Percentiles rank a stretch among this genome's conserved stretches.
phyloP scores from a whole-genome alignment of 352 stramenopile genomes.

The Globisporangium cederbergense region DNA sequence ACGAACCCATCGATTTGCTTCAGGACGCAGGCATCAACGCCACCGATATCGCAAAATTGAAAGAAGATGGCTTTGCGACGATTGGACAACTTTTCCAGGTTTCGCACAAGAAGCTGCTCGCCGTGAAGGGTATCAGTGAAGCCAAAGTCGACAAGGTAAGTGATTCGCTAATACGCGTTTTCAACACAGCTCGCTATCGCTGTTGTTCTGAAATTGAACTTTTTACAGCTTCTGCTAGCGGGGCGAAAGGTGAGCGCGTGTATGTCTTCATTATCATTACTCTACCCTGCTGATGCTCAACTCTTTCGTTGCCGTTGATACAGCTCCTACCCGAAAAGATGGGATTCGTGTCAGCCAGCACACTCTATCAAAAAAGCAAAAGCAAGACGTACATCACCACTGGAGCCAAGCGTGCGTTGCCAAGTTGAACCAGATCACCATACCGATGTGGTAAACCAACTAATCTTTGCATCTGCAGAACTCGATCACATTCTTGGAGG shows the following conservation, averaged over 20 bases:
- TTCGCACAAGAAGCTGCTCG: constrained; percentile 56
- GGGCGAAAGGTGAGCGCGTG: constrained; percentile 50
- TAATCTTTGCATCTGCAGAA: constrained; percentile 30
- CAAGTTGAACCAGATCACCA: not conserved
- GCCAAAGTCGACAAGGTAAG: constrained; percentile 82
- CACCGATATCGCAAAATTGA: constrained; percentile 74
- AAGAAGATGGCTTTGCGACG: constrained; percentile 74
- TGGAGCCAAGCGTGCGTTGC: constrained; percentile 53
- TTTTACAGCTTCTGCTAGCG: constrained; percentile 59
- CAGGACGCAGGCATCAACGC: constrained; percentile 75
- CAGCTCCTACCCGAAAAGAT: constrained; percentile 73
- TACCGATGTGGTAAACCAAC: constrained; percentile 15
- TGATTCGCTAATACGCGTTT: not conserved
- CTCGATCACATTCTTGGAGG: constrained; percentile 85
- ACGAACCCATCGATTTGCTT: constrained; percentile 70
- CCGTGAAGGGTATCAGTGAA: constrained; percentile 88
- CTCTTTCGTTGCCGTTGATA: too few relatives aligned
- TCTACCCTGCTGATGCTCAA: not conserved
- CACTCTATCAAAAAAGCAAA: constrained; percentile 66
- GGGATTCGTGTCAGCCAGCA: constrained; percentile 68
- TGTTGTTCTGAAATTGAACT: not conserved
- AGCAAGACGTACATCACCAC: constrained; percentile 78
- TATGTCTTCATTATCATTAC: not conserved
- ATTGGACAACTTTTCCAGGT: constrained; percentile 83
- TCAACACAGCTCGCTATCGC: not conserved